Evolutionary conservation across 108 stramenopile species (phyloP), one percentile per base, ranked within the genome.

Genomic region (Asterionellopsis glacialis): DNA sequence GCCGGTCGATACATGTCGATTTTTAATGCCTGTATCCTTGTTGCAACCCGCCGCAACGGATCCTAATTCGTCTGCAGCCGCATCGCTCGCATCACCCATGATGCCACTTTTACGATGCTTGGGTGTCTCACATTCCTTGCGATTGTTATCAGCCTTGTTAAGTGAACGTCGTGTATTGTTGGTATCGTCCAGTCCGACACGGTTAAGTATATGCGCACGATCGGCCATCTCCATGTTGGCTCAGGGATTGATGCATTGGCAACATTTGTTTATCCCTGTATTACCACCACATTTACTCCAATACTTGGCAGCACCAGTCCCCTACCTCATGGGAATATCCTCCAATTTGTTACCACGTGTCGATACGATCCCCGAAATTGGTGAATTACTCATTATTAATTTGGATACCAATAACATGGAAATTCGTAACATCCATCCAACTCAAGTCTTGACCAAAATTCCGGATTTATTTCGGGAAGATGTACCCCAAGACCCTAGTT

Each of bases 321-420:
- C 88, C 0, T 93, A 90, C 56, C 52, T 93, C 27, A 87, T 93
- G 24, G 91, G 91, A 15, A 72, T 94, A 26, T 61, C 75, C 5
- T 2, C 33, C 33, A 2, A 33, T 7, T 47, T 61, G 12, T 22
- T 61, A 0, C 45, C 73, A 23, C 21, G 64, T 3, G 51, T 76
- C 6, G 63, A 75, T 40, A 61, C 68, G 18, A 41, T 71, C 45
- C 64, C 75, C 15, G 87, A 80, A 10, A 49, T 94, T 19, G 73
- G 85, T 16, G 88, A 94, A 68, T 79, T 90, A n/a, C 51, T 94
- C 12, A 77, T 84, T 26, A 77, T 94, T 21, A 73, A 94, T 62
- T 44, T 94, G 45, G 92, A 94, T 71, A 65, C 50, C 5, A 82
- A 77, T 50, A 76, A 79, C 33, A 61, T 90, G 59, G 79, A 81